Percentiles rank a stretch among this genome's conserved stretches.
These are phyloP conservation scores for Dendrobium huoshanense DNA, from an alignment of 106 monocot species.

Conservation along the genomic window DNA sequence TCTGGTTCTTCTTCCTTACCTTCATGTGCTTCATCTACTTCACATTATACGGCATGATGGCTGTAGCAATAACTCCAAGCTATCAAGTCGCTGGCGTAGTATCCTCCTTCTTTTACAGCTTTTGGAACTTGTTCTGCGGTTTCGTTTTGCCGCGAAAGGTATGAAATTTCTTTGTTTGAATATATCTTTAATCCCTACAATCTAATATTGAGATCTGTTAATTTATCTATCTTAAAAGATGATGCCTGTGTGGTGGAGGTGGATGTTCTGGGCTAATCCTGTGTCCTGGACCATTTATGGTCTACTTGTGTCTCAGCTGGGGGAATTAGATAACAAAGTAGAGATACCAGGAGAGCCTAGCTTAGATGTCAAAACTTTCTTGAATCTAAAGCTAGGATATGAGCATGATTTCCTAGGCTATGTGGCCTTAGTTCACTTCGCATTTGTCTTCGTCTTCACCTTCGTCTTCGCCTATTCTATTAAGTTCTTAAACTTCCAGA, in stretches of 20 bases:
- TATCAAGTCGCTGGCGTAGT: conserved; percentile 47
- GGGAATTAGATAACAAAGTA: conserved; percentile 24
- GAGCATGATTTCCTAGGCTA: conserved; percentile 51
- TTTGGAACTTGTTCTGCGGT: conserved; percentile 90
- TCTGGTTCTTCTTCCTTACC: conserved; percentile 74
- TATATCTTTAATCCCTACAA: too few species aligned
- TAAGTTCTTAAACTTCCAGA: conserved; percentile 76
- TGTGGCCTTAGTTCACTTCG: conserved; percentile 45
- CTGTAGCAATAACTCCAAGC: conserved; percentile 49
- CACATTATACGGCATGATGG: conserved; percentile 82
- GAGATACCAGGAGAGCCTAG: conserved; percentile 39
- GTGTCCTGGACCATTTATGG: conserved; percentile 76
- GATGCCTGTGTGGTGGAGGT: conserved; percentile 88
- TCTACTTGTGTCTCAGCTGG: conserved; percentile 55
- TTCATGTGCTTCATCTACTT: conserved; percentile 64
- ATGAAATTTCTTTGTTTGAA: not conserved
- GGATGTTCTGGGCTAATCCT: conserved; percentile 89
- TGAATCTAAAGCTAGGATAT: conserved; percentile 39
- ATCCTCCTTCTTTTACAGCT: conserved; percentile 41
- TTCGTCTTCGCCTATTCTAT: conserved; percentile 58
- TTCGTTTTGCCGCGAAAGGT: conserved; percentile 63
- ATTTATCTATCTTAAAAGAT: conserved; percentile 15
- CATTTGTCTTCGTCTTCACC: conserved; percentile 50
- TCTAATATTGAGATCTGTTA: too few species aligned
- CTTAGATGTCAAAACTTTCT: conserved; percentile 33